These are phyloP conservation scores for Pseudomonodictys pantanalensis DNA, from an alignment of 495 filamentous ascomycete species.

Conservation along the genomic window DNA sequence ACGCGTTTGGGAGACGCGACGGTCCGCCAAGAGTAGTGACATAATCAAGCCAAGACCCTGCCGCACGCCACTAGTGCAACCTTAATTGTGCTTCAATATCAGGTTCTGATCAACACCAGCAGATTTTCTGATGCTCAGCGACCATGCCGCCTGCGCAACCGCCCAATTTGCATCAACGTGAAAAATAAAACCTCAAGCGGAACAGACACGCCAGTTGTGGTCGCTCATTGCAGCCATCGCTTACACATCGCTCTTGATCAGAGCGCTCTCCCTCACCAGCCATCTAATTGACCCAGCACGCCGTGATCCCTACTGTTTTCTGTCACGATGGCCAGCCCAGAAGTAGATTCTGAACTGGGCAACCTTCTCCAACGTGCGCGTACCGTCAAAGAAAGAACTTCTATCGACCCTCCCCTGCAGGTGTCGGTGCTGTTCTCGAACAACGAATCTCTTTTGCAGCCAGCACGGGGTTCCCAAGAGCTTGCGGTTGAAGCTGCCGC, in stretches of 20 bases:
- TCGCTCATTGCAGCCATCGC: too few species aligned
- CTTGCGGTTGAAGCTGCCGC: conserved; percentile 76
- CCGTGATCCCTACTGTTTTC: not conserved
- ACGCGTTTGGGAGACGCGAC: not conserved
- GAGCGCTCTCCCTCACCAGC: too few species aligned
- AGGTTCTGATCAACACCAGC: not conserved
- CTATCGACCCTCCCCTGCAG: conserved; percentile 76
- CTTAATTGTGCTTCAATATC: conserved; percentile 16
- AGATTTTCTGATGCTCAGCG: too few species aligned
- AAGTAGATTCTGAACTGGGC: conserved; percentile 43
- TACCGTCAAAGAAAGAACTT: conserved; percentile 58
- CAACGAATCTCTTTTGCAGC: conserved; percentile 45
- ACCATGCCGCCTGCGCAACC: too few species aligned
- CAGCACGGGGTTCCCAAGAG: conserved; percentile 38
- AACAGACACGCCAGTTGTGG: too few species aligned
- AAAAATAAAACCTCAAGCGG: too few species aligned
- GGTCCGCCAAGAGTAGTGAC: conserved; percentile 8
- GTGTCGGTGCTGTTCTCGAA: conserved; percentile 52
- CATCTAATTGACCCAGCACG: not conserved
- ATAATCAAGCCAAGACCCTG: conserved; percentile 17
- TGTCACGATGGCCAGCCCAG: conserved; percentile 15
- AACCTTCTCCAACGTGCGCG: conserved; percentile 63
- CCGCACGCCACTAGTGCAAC: conserved; percentile 20
- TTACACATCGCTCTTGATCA: too few species aligned
- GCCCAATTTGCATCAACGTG: too few species aligned